Percentiles rank a stretch among this genome's conserved stretches.
These are phyloP conservation scores for Phylloporus scabripes DNA, from an alignment of 768 basidiomycete species.

Conservation along the genomic window DNA sequence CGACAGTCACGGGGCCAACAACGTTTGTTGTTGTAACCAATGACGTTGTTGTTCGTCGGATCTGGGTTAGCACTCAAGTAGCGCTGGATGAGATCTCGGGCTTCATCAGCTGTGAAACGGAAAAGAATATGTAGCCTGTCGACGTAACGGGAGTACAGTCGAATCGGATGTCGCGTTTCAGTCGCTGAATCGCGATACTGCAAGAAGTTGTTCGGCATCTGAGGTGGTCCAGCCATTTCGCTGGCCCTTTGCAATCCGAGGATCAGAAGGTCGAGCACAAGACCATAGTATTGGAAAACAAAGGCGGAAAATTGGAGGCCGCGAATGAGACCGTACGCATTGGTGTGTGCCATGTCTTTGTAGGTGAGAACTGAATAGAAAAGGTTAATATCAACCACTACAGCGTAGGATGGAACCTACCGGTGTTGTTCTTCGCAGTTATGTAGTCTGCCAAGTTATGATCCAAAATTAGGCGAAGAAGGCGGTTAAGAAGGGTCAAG, in stretches of 20 bases:
- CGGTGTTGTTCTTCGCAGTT: constrained; percentile 97
- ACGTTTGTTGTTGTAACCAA: constrained; percentile 98
- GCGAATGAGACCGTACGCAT: constrained; percentile 94
- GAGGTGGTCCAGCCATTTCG: constrained; percentile 98
- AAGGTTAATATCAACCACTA: background rate
- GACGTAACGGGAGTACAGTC: constrained; percentile 95
- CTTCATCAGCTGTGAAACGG: constrained; percentile 96
- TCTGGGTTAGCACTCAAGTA: constrained; percentile 97
- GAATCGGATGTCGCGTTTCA: constrained; percentile 96
- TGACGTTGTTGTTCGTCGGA: constrained; percentile 98
- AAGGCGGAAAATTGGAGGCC: constrained; percentile 98
- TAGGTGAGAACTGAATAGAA: constrained; percentile 62
- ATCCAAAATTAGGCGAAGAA: constrained; percentile 93
- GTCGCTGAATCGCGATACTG: constrained; percentile 94
- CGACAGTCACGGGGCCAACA: constrained; percentile 99
- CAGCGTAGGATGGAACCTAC: constrained; percentile 27
- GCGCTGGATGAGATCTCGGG: constrained; percentile 94
- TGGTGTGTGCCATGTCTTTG: constrained; percentile 98
- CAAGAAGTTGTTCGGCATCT: constrained; percentile 97
- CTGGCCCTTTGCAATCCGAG: constrained; percentile 97
- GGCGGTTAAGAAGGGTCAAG: constrained; percentile 88
- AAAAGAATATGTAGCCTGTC: constrained; percentile 94
- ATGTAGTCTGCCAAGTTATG: constrained; percentile 99
- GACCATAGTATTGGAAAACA: constrained; percentile 98
- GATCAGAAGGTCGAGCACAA: constrained; percentile 92